Evolutionary conservation across 2,329 filamentous ascomycete genomes (phyloP), one percentile per base, ranked within the genome.

Genomic region (Ilyonectria mors-panacis): DNA sequence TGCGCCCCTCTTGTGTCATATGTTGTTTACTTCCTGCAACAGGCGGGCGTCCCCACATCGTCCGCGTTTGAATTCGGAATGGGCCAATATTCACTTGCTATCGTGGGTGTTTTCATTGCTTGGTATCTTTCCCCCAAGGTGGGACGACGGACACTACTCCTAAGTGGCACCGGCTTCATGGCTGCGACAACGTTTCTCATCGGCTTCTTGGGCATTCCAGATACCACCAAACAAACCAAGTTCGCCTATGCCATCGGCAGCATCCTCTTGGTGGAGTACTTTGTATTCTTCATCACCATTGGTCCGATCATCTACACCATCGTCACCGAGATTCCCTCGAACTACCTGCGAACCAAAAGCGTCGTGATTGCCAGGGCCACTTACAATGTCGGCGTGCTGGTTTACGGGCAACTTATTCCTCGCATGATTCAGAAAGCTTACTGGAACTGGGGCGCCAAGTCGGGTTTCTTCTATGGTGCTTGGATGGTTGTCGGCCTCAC

Each of bases 281-380:
- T 85, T 37, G 76, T 83, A 28, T 82, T 81, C 65, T 75, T 81
- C 63, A 72, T 77, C 60, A 81, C 79, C 12, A 75, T 81, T 13
- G 81, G 81, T 1, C 81, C 68, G 44, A 93, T 97, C 17, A 94
- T 92, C 81, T 97, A 96, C 82, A 95, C 93, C 0, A 87, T 97
- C 30, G 94, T 97, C 5, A 88, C 84, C 2, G 84, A 86, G 72
- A 77, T 85, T 4, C 79, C 80, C 0, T 84, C 83, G 6, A 85
- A 81, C n/a, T 81, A 82, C 39, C 79, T 86, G 28, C 80, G 83
- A 30, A 82, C 80, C 44, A 84, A 85, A 74, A 83, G 82, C 0
- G 81, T 86, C 35, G 84, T 84, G 13, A 64, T 86, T 13, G 83
- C 81, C 2, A 47, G 84, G 28, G 82, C 79, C 60, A 70, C 81